A percentile compares a stretch with the other conserved stretches of the same genome.
phyloP scores from a whole-genome alignment of 2,329 filamentous ascomycete species.

The Kalmusia sp. region DNA sequence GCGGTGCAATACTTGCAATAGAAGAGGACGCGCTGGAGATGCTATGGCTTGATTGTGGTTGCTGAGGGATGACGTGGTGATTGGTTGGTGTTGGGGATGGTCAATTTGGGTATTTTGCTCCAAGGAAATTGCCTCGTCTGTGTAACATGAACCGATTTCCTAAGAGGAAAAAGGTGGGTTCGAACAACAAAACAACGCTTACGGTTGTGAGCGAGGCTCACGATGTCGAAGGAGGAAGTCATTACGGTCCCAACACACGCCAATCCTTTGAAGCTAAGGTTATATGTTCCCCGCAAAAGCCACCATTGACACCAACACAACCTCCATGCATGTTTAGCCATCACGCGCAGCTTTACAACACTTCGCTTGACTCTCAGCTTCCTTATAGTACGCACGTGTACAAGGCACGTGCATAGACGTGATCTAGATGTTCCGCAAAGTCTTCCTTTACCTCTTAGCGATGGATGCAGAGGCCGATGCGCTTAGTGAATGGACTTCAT shows the following conservation, averaged over 20 bases:
- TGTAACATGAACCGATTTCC: constrained; percentile 5
- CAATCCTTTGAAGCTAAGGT: background rate
- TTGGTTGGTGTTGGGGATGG: constrained; percentile 21
- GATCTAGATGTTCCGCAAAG: background rate
- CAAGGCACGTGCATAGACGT: too few species aligned
- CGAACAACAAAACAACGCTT: background rate
- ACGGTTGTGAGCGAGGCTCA: background rate
- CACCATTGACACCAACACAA: background rate
- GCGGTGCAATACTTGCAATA: constrained; percentile 11
- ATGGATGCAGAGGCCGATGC: background rate
- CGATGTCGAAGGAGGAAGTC: too few species aligned
- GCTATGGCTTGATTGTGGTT: constrained; percentile 30
- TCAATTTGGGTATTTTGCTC: constrained; percentile 30
- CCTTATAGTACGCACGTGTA: background rate
- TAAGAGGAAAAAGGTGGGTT: background rate
- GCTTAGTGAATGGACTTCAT: background rate
- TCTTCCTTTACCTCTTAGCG: background rate
- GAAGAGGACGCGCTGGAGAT: constrained; percentile 11
- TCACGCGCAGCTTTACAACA: background rate
- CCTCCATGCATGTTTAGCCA: background rate
- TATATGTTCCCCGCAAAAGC: background rate
- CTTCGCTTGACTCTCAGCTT: background rate
- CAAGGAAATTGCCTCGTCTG: constrained; percentile 11
- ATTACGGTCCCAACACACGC: too few species aligned
- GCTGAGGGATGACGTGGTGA: constrained; percentile 12